Conservation (phyloP, 192 early-diverging fungal genomes). For the Lunasporangiospora selenospora region DNA sequence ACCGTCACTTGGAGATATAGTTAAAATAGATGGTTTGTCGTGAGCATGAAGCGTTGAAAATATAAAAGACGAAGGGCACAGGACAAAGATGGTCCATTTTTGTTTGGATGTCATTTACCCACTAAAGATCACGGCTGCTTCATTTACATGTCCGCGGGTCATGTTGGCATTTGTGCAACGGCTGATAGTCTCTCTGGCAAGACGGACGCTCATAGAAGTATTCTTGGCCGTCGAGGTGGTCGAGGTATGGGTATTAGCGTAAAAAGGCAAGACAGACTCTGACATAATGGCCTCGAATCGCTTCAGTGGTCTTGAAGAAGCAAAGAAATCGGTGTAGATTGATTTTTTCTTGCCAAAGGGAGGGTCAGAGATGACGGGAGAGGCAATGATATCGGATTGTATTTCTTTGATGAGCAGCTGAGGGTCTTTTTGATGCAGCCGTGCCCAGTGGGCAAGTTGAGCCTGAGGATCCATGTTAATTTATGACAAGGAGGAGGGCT, state of each 20-base stretch:
- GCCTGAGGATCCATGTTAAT: constrained; percentile 21
- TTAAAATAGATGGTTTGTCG: not conserved
- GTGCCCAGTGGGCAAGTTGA: constrained; percentile 10
- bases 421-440: constrained; percentile 3
- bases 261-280: constrained; percentile 18
- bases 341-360: constrained; percentile 31
- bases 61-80: not conserved
- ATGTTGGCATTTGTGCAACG: constrained; percentile 25
- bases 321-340: constrained; percentile 40
- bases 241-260: constrained; percentile 37
- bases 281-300: constrained; percentile 23
- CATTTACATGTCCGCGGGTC: constrained; percentile 20
- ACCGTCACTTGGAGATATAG: constrained; percentile 13
- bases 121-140: constrained; percentile 26
- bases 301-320: constrained; percentile 26
- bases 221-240: constrained; percentile 31
- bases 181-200: constrained; percentile 13
- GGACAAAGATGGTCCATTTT: not conserved
- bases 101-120: too few relatives aligned
- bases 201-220: constrained; percentile 14
- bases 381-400: constrained; percentile 18
- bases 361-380: constrained; percentile 10
- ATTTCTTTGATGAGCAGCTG: constrained; percentile 1
- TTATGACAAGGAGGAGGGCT: not conserved
- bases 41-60: not conserved